Conservation (phyloP, 176 grass and related monocot genomes). For the Hyparrhenia diplandra region DNA sequence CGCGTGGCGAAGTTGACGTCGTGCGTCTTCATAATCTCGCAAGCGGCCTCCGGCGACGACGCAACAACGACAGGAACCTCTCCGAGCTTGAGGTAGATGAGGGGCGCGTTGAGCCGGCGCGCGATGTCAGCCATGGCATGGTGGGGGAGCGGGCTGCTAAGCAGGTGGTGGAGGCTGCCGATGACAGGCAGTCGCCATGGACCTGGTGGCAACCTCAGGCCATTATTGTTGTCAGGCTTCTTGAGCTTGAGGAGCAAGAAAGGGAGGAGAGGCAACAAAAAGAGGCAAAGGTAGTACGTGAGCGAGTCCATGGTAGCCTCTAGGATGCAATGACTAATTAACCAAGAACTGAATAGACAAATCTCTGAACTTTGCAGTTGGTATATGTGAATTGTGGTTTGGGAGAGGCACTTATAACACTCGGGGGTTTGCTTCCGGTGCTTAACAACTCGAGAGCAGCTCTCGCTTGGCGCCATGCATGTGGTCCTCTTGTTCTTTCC, state of each 20-base stretch:
- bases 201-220: constrained; percentile 17
- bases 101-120: not conserved
- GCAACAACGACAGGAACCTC: constrained; percentile 14
- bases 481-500: not conserved
- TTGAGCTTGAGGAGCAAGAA: not conserved
- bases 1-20: constrained; percentile 27
- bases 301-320: not conserved
- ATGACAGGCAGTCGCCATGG: constrained; percentile 34
- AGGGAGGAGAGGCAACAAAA: constrained; percentile 1
- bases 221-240: not conserved
- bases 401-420: not conserved
- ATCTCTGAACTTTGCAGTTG: no score
- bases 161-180: constrained; percentile 33
- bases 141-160: constrained; percentile 7
- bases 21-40: constrained; percentile 26
- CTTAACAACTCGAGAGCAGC: not conserved
- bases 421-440: not conserved
- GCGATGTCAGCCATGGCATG: constrained; percentile 26
- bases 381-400: no score
- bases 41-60: constrained; percentile 7
- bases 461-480: not conserved
- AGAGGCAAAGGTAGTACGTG: constrained; percentile 1
- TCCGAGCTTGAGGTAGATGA: constrained; percentile 24
- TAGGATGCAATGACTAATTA: no score
- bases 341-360: not conserved